Evolutionary conservation across 176 grass and related monocot species (phyloP), one percentile per base, ranked within the genome.

Genomic region (Microstegium vimineum): DNA sequence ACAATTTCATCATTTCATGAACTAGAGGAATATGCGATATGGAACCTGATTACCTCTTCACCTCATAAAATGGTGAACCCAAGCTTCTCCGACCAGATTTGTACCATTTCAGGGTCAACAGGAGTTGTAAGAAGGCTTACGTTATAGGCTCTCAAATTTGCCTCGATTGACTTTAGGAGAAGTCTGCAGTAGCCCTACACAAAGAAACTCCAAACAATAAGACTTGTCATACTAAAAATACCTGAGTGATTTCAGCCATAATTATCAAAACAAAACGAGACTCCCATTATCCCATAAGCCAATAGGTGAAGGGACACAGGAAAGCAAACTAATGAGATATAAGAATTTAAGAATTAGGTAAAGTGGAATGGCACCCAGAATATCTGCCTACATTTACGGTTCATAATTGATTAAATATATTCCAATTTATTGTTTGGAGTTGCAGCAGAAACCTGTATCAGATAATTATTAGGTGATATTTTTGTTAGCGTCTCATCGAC

Each of bases 81-180:
- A 35, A 97, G 87, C 70, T 87, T 97, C 33, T 87, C 76, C 64
- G 85, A 91, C 94, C 94, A 97, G 67, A 97, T 89, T 23, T 81
- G 75, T 7, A 43, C 80, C 91, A 87, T 87, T 79, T 97, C 81
- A 64, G 82, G 84, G 43, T 91, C 88, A 66, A 97, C 84, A 73
- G 81, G 84, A 9, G 63, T 81, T 13, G 8, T 60, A 36, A 97
- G 80, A 73, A 85, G 37, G 27, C 46, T 83, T 42, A 97, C 78
- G 27, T 93, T 80, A 69, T 83, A 82, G 28, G 41, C 37, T 43
- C 38, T 86, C 38, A 97, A 76, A 71, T 89, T 65, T 37, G 65
- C 57, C 73, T 97, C 91, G 9, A 93, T 93, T 72, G 84, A 73
- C 16, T 59, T 82, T 27, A 97, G 78, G 56, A 97, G 89, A 86